Evolutionary conservation across 176 grass and related monocot genomes (phyloP).

Genomic region (Cymbopogon citratus): DNA sequence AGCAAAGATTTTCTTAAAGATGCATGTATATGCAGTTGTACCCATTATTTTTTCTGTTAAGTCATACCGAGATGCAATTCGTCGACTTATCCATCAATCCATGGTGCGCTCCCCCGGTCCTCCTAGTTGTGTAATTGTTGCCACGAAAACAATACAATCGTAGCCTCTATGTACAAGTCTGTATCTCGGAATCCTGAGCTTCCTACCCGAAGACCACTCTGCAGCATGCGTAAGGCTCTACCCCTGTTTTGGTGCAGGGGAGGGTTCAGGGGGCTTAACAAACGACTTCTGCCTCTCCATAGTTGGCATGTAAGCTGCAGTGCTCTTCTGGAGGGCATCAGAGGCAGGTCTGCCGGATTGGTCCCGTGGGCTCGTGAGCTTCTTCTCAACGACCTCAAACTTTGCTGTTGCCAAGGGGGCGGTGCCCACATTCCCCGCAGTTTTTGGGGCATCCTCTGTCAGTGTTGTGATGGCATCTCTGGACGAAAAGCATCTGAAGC

Average conservation of each 20-base stretch:
- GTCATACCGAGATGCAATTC: too few species aligned
- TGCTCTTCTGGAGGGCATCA: constrained; percentile 51
- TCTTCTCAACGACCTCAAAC: constrained; percentile 82
- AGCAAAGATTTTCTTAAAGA: too few species aligned
- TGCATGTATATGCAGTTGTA: too few species aligned
- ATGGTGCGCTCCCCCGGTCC: too few species aligned
- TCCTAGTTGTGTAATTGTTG: too few species aligned
- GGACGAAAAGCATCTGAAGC: constrained; percentile 68
- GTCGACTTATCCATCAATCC: too few species aligned
- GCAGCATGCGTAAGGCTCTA: not conserved
- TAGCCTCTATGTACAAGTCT: constrained; percentile 16
- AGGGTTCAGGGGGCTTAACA: constrained; percentile 16
- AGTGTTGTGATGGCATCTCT: constrained; percentile 69
- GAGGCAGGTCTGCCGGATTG: constrained; percentile 35
- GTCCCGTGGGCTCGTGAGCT: constrained; percentile 58
- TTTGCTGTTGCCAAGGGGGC: constrained; percentile 77
- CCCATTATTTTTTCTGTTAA: too few species aligned
- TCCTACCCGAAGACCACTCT: not conserved
- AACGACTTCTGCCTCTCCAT: constrained; percentile 69
- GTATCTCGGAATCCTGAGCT: not conserved
- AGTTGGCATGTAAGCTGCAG: constrained; percentile 48
- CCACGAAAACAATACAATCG: not conserved
- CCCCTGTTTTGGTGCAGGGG: constrained; percentile 7
- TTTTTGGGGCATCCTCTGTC: constrained; percentile 52
- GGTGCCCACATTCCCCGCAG: constrained; percentile 51